phyloP scores from a whole-genome alignment of 352 stramenopile genomes.

The Phytopythium chamaehyphon region DNA sequence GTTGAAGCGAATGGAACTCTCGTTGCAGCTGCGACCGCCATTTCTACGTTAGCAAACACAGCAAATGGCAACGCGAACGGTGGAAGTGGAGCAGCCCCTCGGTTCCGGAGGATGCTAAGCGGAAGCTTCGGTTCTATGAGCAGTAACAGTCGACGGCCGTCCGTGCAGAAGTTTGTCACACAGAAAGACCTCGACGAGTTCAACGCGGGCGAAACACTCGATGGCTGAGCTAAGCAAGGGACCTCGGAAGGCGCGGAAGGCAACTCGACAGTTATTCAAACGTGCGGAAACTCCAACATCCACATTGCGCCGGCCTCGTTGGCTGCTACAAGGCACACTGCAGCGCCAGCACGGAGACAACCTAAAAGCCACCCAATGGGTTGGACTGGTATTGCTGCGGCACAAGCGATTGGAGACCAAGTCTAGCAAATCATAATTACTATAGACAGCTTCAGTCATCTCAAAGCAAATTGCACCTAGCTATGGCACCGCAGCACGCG shows the following conservation, averaged over 20 bases:
- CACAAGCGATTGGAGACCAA: too few relatives aligned
- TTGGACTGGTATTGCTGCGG: too few relatives aligned
- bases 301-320: too few relatives aligned
- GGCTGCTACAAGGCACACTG: too few relatives aligned
- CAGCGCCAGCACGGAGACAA: too few relatives aligned
- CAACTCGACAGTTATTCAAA: neutral
- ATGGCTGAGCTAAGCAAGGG: neutral
- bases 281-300: too few relatives aligned
- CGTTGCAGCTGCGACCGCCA: neutral
- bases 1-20: neutral
- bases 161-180: conserved; percentile 57
- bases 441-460: too few relatives aligned
- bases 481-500: conserved; percentile 50
- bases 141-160: conserved; percentile 26
- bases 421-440: too few relatives aligned
- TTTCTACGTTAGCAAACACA: neutral
- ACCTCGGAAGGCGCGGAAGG: neutral
- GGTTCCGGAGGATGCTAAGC: conserved; percentile 4
- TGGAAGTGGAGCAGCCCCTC: neutral
- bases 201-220: conserved; percentile 13
- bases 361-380: too few relatives aligned
- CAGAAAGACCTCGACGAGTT: conserved; percentile 59
- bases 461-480: conserved; percentile 1
- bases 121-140: neutral
- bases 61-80: conserved; percentile 2